These are phyloP conservation scores for Erodium chrysanthum DNA, from an alignment of 441 rosid genomes.

Conservation along the genomic window DNA sequence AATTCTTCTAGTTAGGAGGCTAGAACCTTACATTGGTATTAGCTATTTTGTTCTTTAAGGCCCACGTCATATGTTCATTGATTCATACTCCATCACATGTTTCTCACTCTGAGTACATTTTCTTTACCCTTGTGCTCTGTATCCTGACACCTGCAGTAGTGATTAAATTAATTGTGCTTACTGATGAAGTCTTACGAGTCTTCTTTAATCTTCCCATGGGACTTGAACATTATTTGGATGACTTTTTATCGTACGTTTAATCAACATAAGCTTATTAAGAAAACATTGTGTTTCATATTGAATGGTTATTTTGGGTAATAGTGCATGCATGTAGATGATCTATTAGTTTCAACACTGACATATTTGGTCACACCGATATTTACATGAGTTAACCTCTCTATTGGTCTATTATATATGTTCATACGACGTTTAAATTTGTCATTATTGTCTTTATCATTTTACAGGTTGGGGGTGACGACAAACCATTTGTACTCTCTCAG, in stretches of 20 bases:
- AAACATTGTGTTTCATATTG: background rate
- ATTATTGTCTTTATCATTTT: conserved; percentile 22
- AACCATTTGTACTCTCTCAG: conserved; percentile 80
- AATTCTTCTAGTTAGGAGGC: background rate
- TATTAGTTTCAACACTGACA: no score
- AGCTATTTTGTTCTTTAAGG: background rate
- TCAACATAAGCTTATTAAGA: background rate
- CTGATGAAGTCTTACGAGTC: background rate
- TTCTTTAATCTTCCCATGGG: background rate
- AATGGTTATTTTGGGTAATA: background rate
- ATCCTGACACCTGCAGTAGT: background rate
- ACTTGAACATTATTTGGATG: background rate
- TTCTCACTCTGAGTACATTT: background rate
- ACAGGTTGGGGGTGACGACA: conserved; percentile 84
- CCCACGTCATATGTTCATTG: background rate
- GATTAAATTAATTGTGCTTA: background rate
- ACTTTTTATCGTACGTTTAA: background rate
- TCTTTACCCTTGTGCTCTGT: background rate
- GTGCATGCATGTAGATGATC: background rate
- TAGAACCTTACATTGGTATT: background rate
- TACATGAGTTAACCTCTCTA: no score
- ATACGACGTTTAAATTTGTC: conserved; percentile 8
- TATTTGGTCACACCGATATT: no score
- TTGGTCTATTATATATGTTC: background rate
- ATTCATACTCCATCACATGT: background rate